A percentile compares a stretch with the other conserved stretches of the same genome.
phyloP scores from a whole-genome alignment of 2,329 filamentous ascomycete genomes.

The Ilyonectria mors-panacis region DNA sequence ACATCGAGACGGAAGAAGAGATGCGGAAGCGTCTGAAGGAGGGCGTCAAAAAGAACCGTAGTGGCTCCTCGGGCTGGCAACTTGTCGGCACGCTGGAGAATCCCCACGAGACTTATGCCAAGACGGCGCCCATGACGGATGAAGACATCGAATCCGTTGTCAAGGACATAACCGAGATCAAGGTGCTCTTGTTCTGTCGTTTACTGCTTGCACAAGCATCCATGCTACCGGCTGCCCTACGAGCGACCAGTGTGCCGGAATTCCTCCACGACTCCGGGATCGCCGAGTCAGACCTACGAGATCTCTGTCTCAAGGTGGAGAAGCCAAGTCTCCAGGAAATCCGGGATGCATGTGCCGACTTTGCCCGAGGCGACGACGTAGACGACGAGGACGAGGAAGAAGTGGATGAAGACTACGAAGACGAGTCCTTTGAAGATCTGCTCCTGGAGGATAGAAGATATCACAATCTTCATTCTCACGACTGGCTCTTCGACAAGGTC shows the following conservation, averaged over 20 bases:
- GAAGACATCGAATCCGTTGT: conserved; percentile 45
- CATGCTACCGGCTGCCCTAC: conserved; percentile 45
- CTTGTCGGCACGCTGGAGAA: conserved; percentile 47
- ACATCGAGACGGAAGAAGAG: conserved; percentile 49
- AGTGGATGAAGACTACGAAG: conserved; percentile 34
- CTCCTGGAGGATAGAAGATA: conserved; percentile 34
- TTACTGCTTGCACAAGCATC: conserved; percentile 47
- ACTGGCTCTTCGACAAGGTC: conserved; percentile 41
- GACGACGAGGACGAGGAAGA: conserved; percentile 25
- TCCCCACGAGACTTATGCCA: conserved; percentile 43
- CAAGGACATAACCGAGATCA: conserved; percentile 48
- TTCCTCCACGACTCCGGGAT: conserved; percentile 47
- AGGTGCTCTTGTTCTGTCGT: conserved; percentile 47
- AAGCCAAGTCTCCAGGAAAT: conserved; percentile 47
- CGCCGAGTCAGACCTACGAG: conserved; percentile 45
- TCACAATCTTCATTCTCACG: conserved; percentile 39
- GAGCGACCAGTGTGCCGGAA: conserved; percentile 43
- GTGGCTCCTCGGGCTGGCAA: conserved; percentile 36
- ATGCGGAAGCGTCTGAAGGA: conserved; percentile 46
- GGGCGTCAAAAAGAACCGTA: conserved; percentile 47
- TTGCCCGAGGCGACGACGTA: conserved; percentile 44
- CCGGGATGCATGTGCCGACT: conserved; percentile 51
- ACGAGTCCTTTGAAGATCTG: conserved; percentile 41
- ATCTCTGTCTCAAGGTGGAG: conserved; percentile 48
- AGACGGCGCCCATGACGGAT: conserved; percentile 45